A percentile compares a stretch with the other conserved stretches of the same genome.
These are phyloP conservation scores for Diaporthe amygdali DNA, from an alignment of 2,329 filamentous ascomycete genomes.

Conservation along the genomic window DNA sequence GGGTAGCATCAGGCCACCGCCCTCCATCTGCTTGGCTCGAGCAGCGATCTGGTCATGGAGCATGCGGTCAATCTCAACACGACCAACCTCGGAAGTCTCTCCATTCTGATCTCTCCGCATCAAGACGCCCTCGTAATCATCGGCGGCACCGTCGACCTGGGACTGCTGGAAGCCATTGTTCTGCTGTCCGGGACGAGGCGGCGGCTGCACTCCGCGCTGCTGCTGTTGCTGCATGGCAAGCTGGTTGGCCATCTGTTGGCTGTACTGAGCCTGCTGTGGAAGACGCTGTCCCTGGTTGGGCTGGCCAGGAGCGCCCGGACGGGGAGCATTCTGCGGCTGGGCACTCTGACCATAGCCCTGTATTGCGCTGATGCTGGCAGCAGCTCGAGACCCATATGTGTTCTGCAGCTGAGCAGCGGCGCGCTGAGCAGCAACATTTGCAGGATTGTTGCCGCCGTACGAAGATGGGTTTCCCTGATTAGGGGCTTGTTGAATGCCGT, in stretches of 20 bases:
- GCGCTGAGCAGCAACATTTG: constrained; percentile 53
- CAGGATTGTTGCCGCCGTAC: not conserved
- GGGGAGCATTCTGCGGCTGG: constrained; percentile 34
- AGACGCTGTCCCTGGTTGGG: constrained; percentile 27
- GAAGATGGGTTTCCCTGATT: constrained; percentile 38
- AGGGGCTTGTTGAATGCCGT: constrained; percentile 27
- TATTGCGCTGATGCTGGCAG: constrained; percentile 69
- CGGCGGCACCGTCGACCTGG: constrained; percentile 79
- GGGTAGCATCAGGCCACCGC: constrained; percentile 77
- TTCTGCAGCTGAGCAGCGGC: constrained; percentile 62
- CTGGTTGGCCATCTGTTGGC: constrained; percentile 38
- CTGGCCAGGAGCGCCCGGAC: constrained; percentile 28
- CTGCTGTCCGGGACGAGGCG: constrained; percentile 34
- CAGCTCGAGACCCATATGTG: constrained; percentile 68
- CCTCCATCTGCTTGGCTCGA: constrained; percentile 72
- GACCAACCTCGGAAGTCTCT: constrained; percentile 59
- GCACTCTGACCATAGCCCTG: constrained; percentile 47
- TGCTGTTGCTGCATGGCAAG: constrained; percentile 36
- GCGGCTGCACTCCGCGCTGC: constrained; percentile 27
- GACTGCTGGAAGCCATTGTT: constrained; percentile 49
- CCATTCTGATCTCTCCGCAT: constrained; percentile 61
- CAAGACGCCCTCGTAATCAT: constrained; percentile 64
- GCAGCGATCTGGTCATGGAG: constrained; percentile 72
- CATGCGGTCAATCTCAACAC: constrained; percentile 69
- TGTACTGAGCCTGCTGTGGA: constrained; percentile 34